Conservation (phyloP, 2,329 filamentous ascomycete species). For the Alternaria arborescens region DNA sequence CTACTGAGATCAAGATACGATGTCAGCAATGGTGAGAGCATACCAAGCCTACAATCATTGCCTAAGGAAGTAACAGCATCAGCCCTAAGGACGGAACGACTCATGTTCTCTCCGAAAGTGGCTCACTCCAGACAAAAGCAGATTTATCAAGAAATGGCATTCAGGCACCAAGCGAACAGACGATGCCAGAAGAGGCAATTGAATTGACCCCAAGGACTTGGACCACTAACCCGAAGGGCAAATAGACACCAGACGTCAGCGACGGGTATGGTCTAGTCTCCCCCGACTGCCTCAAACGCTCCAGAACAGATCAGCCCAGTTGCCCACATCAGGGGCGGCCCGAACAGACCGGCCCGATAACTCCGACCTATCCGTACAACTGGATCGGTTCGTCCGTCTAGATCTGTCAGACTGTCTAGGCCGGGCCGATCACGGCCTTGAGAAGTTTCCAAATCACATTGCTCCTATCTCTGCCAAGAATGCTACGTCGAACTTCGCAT, state of each 20-base stretch:
- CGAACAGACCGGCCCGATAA: neutral
- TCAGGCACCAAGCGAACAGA: neutral
- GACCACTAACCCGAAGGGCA: neutral
- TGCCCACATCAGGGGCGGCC: neutral
- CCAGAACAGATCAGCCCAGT: neutral
- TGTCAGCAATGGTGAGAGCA: neutral
- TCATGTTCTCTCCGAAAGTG: neutral
- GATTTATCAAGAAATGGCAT: neutral
- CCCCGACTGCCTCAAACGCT: neutral
- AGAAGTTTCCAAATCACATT: neutral
- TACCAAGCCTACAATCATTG: conserved; percentile 1
- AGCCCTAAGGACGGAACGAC: neutral
- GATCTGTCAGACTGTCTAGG: neutral
- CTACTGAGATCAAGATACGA: too few species aligned
- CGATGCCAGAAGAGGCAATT: neutral
- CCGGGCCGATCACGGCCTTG: neutral
- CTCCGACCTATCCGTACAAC: neutral
- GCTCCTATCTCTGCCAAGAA: neutral
- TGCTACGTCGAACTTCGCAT: neutral
- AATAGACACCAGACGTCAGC: neutral
- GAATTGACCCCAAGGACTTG: neutral
- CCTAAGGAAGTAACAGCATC: neutral
- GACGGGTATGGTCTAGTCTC: neutral
- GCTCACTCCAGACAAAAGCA: neutral
- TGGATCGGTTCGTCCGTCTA: neutral